These are phyloP conservation scores for Fraxinus sp. DNA, from an alignment of 305 asterid genomes.

Conservation along the genomic window DNA sequence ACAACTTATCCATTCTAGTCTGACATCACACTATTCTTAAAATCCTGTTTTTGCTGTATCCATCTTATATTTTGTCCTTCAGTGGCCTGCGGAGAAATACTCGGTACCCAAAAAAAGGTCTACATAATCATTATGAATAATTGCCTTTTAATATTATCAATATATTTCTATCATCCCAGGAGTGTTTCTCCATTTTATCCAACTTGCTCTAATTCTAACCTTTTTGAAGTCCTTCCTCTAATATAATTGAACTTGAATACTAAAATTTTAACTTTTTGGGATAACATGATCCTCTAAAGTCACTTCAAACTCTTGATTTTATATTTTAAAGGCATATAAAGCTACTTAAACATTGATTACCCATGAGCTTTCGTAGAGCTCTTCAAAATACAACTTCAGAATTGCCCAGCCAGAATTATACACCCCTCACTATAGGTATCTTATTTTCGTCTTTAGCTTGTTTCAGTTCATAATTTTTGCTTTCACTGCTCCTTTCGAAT, in stretches of 20 bases:
- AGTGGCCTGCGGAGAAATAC: background rate
- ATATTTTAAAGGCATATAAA: background rate
- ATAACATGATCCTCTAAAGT: background rate
- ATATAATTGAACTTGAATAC: background rate
- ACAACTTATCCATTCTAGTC: background rate
- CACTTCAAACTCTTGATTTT: background rate
- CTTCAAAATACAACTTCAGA: background rate
- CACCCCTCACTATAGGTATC: background rate
- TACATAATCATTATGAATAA: background rate
- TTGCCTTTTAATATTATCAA: background rate
- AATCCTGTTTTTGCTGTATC: background rate
- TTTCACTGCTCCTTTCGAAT: background rate
- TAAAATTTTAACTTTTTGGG: background rate
- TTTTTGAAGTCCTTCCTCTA: background rate
- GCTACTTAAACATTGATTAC: background rate
- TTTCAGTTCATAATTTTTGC: background rate
- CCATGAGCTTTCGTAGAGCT: background rate
- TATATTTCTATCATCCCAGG: background rate
- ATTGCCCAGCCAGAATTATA: background rate
- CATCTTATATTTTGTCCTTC: background rate
- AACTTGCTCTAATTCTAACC: background rate
- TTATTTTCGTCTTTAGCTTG: background rate
- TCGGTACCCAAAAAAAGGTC: background rate
- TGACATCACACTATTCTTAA: background rate
- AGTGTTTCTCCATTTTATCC: background rate